phyloP scores from a whole-genome alignment of 2,329 filamentous ascomycete species.

The Keithomyces neogunnii region DNA sequence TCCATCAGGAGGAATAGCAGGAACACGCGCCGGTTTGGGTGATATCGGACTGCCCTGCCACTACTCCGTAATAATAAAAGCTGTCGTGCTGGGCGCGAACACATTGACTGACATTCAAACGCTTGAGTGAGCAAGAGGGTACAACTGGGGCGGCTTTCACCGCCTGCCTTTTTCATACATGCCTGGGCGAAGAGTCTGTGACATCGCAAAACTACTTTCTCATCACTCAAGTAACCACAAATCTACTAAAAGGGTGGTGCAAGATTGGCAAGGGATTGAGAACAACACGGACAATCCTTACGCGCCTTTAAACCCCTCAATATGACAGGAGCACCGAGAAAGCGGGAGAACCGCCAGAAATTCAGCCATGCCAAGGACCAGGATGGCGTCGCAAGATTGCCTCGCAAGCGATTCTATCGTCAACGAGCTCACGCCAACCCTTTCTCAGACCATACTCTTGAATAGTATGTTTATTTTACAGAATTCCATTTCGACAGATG shows the following conservation, averaged over 20 bases:
- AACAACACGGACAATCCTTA: background rate
- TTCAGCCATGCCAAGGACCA: constrained; percentile 50
- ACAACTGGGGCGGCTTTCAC: constrained; percentile 3
- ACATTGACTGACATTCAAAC: too few species aligned
- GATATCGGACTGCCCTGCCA: too few species aligned
- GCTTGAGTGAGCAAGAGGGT: background rate
- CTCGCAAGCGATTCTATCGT: constrained; percentile 92
- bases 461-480: constrained; percentile 53
- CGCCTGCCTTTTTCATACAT: constrained; percentile 9
- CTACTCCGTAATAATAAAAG: too few species aligned
- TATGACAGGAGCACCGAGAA: constrained; percentile 33
- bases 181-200: background rate
- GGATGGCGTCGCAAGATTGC: constrained; percentile 53
- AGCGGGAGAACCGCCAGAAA: constrained; percentile 56
- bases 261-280: background rate
- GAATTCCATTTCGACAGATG: constrained; percentile 1
- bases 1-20: too few species aligned
- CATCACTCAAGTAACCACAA: background rate
- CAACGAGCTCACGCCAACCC: constrained; percentile 96
- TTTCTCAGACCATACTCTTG: constrained; percentile 86
- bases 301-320: background rate
- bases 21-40: too few species aligned
- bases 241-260: background rate
- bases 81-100: too few species aligned
- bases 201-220: background rate